phyloP scores from a whole-genome alignment of 108 stramenopile species.

The Chaetoceros tenuissimus region DNA sequence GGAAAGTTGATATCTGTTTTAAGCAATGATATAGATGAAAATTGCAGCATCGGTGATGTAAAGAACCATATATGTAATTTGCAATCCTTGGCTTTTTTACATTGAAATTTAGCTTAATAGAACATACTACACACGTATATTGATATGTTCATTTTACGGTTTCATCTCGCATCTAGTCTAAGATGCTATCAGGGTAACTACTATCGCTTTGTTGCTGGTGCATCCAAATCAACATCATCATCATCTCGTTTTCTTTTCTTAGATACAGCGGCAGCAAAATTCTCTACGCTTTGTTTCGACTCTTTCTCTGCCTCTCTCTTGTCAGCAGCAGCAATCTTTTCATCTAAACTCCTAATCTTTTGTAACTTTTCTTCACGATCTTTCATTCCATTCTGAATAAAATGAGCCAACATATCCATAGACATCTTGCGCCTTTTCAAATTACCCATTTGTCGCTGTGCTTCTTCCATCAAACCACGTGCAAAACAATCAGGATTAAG shows the following conservation, averaged over 20 bases:
- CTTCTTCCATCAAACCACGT: slow-evolving; percentile 55
- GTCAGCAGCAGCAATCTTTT: not conserved
- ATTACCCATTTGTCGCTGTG: slow-evolving; percentile 60
- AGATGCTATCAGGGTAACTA: too few species aligned
- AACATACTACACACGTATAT: too few species aligned
- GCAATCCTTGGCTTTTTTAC: too few species aligned
- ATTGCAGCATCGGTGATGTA: too few species aligned
- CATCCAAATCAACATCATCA: too few species aligned
- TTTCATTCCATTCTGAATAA: slow-evolving; percentile 48
- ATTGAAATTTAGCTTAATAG: too few species aligned
- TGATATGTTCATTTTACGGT: too few species aligned
- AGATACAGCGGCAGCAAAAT: not conserved
- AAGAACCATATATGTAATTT: too few species aligned
- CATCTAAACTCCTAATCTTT: not conserved
- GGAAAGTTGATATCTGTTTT: too few species aligned
- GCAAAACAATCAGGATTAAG: slow-evolving; percentile 78
- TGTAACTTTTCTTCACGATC: not conserved
- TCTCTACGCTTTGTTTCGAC: not conserved
- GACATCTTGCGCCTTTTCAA: slow-evolving; percentile 64
- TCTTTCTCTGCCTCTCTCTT: not conserved
- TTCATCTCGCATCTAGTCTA: too few species aligned
- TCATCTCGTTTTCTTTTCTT: not conserved
- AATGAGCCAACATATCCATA: slow-evolving; percentile 54
- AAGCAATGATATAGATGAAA: too few species aligned
- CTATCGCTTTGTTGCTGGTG: not conserved